Conservation (phyloP, 352 stramenopile species). For the Globisporangium recalcitrans region DNA sequence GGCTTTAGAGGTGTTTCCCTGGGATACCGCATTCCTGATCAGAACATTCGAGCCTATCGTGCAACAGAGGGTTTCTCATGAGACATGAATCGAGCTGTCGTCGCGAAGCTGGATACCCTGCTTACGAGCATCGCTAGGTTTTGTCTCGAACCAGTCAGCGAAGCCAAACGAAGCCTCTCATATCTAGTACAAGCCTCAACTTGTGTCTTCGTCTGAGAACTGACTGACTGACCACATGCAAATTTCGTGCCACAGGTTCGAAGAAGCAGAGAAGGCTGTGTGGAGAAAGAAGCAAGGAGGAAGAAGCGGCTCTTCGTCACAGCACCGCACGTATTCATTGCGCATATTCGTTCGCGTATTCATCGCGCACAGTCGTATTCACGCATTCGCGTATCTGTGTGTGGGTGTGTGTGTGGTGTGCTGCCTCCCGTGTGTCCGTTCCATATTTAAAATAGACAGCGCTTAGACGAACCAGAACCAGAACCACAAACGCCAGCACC, state of each 20-base stretch:
- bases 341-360: neutral
- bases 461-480: neutral
- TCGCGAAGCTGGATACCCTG: neutral
- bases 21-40: neutral
- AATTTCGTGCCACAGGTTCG: too few relatives aligned
- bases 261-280: conserved; percentile 1
- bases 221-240: too few relatives aligned
- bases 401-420: too few relatives aligned
- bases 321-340: too few relatives aligned
- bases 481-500: neutral
- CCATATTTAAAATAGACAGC: conserved; percentile 13
- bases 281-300: neutral
- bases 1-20: neutral
- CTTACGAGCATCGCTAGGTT: too few relatives aligned
- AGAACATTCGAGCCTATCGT: neutral
- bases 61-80: neutral
- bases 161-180: too few relatives aligned
- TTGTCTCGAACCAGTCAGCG: too few relatives aligned
- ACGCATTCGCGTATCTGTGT: neutral
- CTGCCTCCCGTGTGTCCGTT: neutral
- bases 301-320: neutral
- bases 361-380: too few relatives aligned
- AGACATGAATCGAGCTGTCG: neutral
- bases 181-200: too few relatives aligned
- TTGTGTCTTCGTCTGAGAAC: too few relatives aligned